Conservation (phyloP, 1,284 basidiomycete species). For the Cutaneotrichosporon cutaneum region DNA sequence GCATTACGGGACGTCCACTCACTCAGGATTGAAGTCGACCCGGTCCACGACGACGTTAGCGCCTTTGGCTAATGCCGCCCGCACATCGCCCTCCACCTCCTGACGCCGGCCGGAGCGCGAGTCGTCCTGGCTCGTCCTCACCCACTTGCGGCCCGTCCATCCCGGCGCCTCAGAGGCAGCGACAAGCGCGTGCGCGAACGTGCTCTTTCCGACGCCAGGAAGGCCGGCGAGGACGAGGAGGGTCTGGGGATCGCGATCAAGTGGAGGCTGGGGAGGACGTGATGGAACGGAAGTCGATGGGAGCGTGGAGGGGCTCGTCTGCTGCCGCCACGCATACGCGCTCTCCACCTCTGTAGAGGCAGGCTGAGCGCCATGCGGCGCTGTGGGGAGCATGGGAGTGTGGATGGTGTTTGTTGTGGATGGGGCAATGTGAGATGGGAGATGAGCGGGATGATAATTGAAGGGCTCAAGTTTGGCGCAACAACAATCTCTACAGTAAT, state of each 20-base stretch:
- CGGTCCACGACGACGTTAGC: conserved; percentile 50
- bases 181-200: conserved; percentile 41
- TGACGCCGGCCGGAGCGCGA: conserved; percentile 38
- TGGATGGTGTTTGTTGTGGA: not conserved
- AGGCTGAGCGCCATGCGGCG: not conserved
- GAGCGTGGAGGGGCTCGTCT: not conserved
- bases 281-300: not conserved
- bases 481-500: not conserved
- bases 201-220: conserved; percentile 49
- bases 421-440: not conserved
- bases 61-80: conserved; percentile 33
- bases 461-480: not conserved
- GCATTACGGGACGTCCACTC: conserved; percentile 21
- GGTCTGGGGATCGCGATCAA: conserved; percentile 24
- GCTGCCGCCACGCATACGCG: not conserved
- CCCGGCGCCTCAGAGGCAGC: conserved; percentile 9
- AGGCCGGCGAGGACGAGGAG: conserved; percentile 49
- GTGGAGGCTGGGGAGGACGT: not conserved
- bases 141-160: conserved; percentile 30
- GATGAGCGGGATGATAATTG: not conserved
- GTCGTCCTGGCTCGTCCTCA: conserved; percentile 52
- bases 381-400: not conserved
- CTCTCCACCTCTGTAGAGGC: not conserved
- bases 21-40: conserved; percentile 48
- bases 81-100: conserved; percentile 44